Base-by-base conservation (phyloP, 805 yeast species). In the Groenewaldozyma tartarivorans region DNA sequence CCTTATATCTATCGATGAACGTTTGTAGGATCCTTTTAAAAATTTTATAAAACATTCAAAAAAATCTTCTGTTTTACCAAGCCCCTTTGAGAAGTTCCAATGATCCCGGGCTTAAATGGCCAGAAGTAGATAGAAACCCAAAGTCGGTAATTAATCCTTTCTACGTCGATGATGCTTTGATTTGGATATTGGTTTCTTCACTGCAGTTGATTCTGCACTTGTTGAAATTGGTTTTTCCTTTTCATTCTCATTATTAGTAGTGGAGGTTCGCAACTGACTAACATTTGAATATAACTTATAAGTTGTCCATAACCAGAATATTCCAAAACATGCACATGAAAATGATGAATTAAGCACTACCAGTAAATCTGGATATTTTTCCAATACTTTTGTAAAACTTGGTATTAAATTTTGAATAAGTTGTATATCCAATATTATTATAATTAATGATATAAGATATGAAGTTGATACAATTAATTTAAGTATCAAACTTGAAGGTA, bases 291-390 rank as follows among this genome's bases (percentile, higher is more conserved):
- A 66, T 27, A 77, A 57, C 45, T 72, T 79, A 60, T 70, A 77
- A 51, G 80, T 68, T 29, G 73, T 71, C 95, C 96, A 92, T n/a
- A 86, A 47, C 78, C 87, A 88, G 52, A 84, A 84, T 35, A 81
- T 53, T 0, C 63, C 56, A 52, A 88, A 90, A 44, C 87, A 83
- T 0, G 73, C 81, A 55, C 85, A 87, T 0, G 92, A 81, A 2
- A 87, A 53, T 0, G 79, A 53, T 33, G 81, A 76, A 54, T 92
- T 92, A 3, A 76, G 71, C 19, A 90, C 68, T 0, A 84, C 84
- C 88, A 92, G 85, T 4, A 92, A 50, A 58, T 92, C 96, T 1
- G 96, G 96, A 47, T 76, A 80, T 30, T 60, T 15, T 13, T 29
- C 22, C 18, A 9, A 9, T 7, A 24, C 56, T 3, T 40, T 44